These are phyloP conservation scores for Fonsecaea erecta DNA, from an alignment of 2,329 filamentous ascomycete genomes.

Conservation along the genomic window DNA sequence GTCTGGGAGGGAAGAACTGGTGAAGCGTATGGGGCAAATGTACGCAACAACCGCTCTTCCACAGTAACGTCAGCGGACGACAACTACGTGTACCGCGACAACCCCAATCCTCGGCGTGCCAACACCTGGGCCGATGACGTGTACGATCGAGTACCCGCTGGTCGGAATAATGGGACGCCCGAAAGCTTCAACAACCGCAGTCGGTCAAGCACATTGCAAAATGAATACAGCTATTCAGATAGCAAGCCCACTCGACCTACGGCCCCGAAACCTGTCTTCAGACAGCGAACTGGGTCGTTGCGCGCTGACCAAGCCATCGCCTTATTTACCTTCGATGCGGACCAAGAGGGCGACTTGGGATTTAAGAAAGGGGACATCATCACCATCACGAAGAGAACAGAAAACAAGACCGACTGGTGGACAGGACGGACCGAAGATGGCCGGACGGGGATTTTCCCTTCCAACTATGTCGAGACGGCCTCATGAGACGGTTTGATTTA, in stretches of 20 bases:
- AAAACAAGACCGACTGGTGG: conserved; percentile 97
- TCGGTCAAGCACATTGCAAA: conserved; percentile 47
- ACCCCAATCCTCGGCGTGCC: conserved; percentile 46
- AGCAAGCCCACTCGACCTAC: conserved; percentile 75
- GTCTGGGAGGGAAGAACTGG: conserved; percentile 80
- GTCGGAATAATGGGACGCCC: conserved; percentile 37
- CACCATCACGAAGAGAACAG: conserved; percentile 90
- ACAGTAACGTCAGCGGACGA: conserved; percentile 55
- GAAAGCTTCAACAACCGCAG: conserved; percentile 44
- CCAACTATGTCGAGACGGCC: conserved; percentile 37
- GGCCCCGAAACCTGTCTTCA: conserved; percentile 87
- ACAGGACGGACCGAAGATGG: conserved; percentile 80
- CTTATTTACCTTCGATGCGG: conserved; percentile 90
- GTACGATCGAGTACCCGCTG: conserved; percentile 48
- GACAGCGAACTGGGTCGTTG: conserved; percentile 51
- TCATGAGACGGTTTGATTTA: conserved; percentile 19
- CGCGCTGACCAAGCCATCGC: conserved; percentile 81
- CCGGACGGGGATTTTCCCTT: conserved; percentile 86
- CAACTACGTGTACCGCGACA: conserved; percentile 61
- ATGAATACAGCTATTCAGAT: conserved; percentile 62
- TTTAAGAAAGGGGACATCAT: conserved; percentile 99
- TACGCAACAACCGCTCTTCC: conserved; percentile 61
- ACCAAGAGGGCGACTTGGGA: conserved; percentile 86
- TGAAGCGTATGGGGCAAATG: conserved; percentile 70
- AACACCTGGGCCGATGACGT: conserved; percentile 57